Evolutionary conservation across 2,329 filamentous ascomycete genomes (phyloP), one percentile per base, ranked within the genome.

Genomic region (Pseudogymnoascus sp.): DNA sequence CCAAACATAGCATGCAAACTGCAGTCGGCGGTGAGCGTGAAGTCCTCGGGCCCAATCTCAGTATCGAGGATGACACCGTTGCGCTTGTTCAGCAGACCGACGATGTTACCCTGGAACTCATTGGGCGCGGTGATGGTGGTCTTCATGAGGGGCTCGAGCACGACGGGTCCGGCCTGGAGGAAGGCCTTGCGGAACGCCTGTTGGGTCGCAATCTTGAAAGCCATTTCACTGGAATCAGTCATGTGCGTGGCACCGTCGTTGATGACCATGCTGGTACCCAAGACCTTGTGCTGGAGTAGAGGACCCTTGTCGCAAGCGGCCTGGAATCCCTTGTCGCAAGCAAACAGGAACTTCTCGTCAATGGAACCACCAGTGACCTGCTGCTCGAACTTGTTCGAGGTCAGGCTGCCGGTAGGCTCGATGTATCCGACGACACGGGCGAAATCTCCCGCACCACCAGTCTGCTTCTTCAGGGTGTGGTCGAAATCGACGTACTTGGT

Each of bases 101-200:
- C 90, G 66, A 99, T 89, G 73, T 91, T 92, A 72, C 94, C 94
- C 77, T 99, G 94, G 81, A 97, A 99, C 80, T 99, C 94, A 71
- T 89, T 91, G 54, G 94, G 94, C 0, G 94, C 92, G 33, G 92
- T 96, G 70, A 99, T 92, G 64, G 92, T 92, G 0, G 92, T 97
- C 83, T 97, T 97, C 94, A 99, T 99, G 60, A 99, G 78, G 4
- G 94, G 94, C 76, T 99, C 94, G 36, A 99, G 85, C 8, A 99
- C 87, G 69, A 90, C 84, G 2, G 93, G 92, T 59, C 86, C 84
- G 35, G 88, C 90, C 11, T 89, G 85, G 63, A 82, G 80, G 78
- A 99, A 97, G 16, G 91, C 89, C 78, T 97, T 96, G 68, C 89
- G 86, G 86, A 99, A 99, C 25, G 94, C 94, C 79, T 96, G 90